A percentile compares a stretch with the other conserved stretches of the same genome.
Conservation (phyloP, 495 filamentous ascomycete genomes). For the Collariella sp. region DNA sequence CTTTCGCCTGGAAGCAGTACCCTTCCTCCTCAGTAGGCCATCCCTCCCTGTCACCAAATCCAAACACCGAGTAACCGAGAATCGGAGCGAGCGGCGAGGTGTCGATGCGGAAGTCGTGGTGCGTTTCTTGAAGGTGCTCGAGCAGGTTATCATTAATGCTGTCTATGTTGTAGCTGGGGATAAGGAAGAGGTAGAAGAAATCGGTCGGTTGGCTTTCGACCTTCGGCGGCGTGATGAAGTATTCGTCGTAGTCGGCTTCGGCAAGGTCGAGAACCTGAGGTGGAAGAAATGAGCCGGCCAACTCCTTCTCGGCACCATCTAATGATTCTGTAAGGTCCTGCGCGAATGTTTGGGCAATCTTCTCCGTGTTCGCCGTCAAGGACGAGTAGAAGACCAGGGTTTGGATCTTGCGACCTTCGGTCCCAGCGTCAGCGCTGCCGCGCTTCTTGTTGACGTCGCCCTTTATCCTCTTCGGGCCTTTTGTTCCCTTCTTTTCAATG, state of each 20-base stretch:
- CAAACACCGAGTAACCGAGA: constrained; percentile 86
- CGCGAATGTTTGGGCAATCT: constrained; percentile 50
- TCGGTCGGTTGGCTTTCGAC: constrained; percentile 31
- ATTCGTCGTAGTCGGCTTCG: constrained; percentile 84
- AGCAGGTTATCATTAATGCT: constrained; percentile 75
- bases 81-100: constrained; percentile 69
- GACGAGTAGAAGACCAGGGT: constrained; percentile 82
- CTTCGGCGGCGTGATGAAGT: constrained; percentile 61
- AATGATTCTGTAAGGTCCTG: constrained; percentile 39
- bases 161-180: constrained; percentile 90
- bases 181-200: constrained; percentile 72
- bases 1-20: constrained; percentile 81
- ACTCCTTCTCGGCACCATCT: constrained; percentile 14
- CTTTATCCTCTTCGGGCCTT: constrained; percentile 43
- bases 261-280: constrained; percentile 70
- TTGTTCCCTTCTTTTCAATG: constrained; percentile 5
- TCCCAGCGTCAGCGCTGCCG: constrained; percentile 9
- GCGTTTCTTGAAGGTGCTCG: constrained; percentile 77
- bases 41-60: constrained; percentile 80
- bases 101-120: constrained; percentile 92
- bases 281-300: constrained; percentile 38
- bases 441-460: constrained; percentile 36
- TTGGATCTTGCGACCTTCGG: constrained; percentile 48
- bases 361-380: constrained; percentile 70
- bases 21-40: constrained; percentile 88